Base-by-base conservation (phyloP, 768 basidiomycete genomes). In the Hirschioporus abietinus region DNA sequence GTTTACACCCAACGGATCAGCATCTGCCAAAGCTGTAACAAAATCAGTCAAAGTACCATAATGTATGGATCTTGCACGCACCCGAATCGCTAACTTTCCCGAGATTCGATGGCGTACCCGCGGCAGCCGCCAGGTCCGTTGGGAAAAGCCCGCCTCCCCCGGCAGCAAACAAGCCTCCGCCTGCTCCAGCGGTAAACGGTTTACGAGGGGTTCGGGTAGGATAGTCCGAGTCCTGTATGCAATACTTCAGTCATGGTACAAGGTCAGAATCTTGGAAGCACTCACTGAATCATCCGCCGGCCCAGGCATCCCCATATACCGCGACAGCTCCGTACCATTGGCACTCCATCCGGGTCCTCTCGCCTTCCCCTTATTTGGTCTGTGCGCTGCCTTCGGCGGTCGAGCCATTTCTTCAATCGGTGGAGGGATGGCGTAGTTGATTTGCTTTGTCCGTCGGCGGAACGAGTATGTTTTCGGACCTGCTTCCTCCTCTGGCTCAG, bases 1-100 rank as follows among this genome's bases (percentile, higher is more conserved):
- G 71, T 96, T 95, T 8, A 96, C 92, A 17, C 95, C 95, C 18
- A 99, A 82, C 3, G 97, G 97, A 77, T 99, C 97, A 1, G 93
- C 91, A 74, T 99, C 97, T 8, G 96, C 95, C 18, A 96, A 84
- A 57, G 87, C 95, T 93, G 68, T 60, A 65, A 58, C 52, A 64
- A 60, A 57, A 66, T 66, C 73, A 23, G 59, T 68, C 68, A 52
- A 52, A 3, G 12, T 52, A 15, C 12, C 12, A 15, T 15, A 15
- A 10, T 52, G 30, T 10, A 52, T 52, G 12, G 20, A 52, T 5
- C 42, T 0, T 27, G 66, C 25, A 77, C 84, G 68, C 70, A 88
- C 90, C 84, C 68, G 91, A 82, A 72, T 93, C 92, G 4, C 90
- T 88, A 61, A 95, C 84, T 75, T 92, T 94, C 27, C 93, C 93